Percentiles rank a stretch among this genome's conserved stretches.
Evolutionary conservation across 176 grass and related monocot species (phyloP).

Genomic region (Rhynchospora breviuscula): DNA sequence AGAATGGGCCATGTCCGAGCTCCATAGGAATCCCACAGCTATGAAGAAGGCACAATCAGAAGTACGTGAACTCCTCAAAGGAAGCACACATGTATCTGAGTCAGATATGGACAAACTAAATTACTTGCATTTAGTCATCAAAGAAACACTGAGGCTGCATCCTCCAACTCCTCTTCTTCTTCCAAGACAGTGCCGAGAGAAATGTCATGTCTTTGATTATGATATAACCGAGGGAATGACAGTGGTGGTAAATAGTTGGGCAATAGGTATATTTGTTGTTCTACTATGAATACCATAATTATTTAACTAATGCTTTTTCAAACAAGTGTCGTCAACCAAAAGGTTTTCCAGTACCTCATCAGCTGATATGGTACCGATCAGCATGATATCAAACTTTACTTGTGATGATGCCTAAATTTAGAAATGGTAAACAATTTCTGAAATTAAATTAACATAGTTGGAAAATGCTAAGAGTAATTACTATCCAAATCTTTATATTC

Average conservation of each 20-base stretch:
- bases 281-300: background rate
- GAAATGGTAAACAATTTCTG: background rate
- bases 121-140: constrained; percentile 38
- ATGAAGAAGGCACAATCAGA: constrained; percentile 34
- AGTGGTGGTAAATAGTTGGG: constrained; percentile 31
- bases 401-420: background rate
- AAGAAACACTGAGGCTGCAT: constrained; percentile 41
- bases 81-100: constrained; percentile 13
- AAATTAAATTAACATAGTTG: background rate
- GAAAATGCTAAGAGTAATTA: background rate
- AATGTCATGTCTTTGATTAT: constrained; percentile 23
- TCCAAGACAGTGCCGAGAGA: constrained; percentile 14
- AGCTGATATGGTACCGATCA: background rate
- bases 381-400: background rate
- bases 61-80: background rate
- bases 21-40: background rate
- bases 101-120: constrained; percentile 15
- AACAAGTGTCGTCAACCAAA: background rate
- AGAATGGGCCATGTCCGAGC: constrained; percentile 31
- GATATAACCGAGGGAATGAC: constrained; percentile 23
- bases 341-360: too few relatives aligned
- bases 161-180: constrained; percentile 27
- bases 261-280: constrained; percentile 18
- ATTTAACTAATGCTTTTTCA: background rate
- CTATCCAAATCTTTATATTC: background rate